Evolutionary conservation across 148 eudicot genomes (phyloP).

Genomic region (Persicaria maculosa): DNA sequence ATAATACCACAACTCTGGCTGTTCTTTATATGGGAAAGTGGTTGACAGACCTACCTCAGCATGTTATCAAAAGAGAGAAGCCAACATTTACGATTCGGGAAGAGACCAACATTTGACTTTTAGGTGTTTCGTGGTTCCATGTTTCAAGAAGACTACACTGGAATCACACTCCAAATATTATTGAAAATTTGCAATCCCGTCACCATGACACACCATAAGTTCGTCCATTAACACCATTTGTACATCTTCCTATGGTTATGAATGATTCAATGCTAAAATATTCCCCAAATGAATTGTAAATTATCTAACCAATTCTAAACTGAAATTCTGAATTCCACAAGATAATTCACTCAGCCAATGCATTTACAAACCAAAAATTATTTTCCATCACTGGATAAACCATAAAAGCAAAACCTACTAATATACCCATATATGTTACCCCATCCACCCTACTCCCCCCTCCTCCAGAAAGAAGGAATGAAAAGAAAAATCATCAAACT

Average conservation of each 20-base stretch:
- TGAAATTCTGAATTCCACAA: neutral
- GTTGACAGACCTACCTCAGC: neutral
- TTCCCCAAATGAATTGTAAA: neutral
- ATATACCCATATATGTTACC: neutral
- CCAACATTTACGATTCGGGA: neutral
- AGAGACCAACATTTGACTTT: neutral
- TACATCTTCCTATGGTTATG: neutral
- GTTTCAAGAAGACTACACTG: too few species aligned
- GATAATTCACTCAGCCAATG: neutral
- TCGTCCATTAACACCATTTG: too few species aligned
- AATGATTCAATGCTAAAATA: too few species aligned
- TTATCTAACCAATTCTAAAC: neutral
- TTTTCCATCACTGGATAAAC: neutral
- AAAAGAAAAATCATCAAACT: too few species aligned
- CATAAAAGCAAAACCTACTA: neutral
- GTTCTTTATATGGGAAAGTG: neutral
- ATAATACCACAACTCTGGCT: too few species aligned
- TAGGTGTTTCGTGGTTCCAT: too few species aligned
- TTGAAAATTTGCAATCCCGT: neutral
- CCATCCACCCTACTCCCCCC: neutral
- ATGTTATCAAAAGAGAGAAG: neutral
- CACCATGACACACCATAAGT: neutral
- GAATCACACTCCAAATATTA: neutral
- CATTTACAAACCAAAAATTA: neutral
- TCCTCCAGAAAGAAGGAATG: too few species aligned